Base-by-base conservation (phyloP, 1,139 yeast species). In the Sporopachydermia cereana region DNA sequence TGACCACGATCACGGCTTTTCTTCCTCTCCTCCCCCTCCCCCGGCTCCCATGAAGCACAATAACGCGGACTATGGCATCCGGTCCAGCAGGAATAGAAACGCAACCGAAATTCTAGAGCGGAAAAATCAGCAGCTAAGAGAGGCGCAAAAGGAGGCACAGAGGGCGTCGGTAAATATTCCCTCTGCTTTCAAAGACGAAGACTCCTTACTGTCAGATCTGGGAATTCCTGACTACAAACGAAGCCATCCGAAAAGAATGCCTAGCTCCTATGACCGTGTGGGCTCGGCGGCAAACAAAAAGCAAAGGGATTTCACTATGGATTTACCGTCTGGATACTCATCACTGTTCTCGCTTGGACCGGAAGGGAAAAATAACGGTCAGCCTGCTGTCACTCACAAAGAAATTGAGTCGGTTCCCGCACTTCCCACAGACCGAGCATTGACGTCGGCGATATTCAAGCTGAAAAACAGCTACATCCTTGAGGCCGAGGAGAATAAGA, bases 301-400 rank as follows among this genome's bases (percentile, higher is more conserved):
- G 30, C 30, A 27, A 27, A 12, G 14, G n/a, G 30, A 27, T 12
- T 27, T n/a, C n/a, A 34, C 39, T 12, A 7, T 20, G 22, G 39
- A 34, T 34, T 34, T 34, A 34, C 39, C 39, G 17, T 34, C 39
- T 34, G 39, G 39, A 7, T 34, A 34, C 39, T 34, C 39, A 12
- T 34, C 39, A 7, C 22, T 34, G 39, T 34, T 34, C 17, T 34
- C 39, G 9, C 17, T 34, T 12, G 39, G 39, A 16, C 39, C 39
- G 18, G 5, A 12, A 9, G 39, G 39, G 9, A n/a, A 5, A 20
- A 14, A 25, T 25, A 34, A 34, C 39, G 22, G 9, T 7, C 39
- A 16, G 17, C 5, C 9, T 16, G 22, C 22, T 34, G 30, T 12
- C 12, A 34, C 39, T 16, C 39, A 34, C 17, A 34, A 34, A 34